These are phyloP conservation scores for Syzygium aromaticum DNA, from an alignment of 345 rosid genomes.

Conservation along the genomic window DNA sequence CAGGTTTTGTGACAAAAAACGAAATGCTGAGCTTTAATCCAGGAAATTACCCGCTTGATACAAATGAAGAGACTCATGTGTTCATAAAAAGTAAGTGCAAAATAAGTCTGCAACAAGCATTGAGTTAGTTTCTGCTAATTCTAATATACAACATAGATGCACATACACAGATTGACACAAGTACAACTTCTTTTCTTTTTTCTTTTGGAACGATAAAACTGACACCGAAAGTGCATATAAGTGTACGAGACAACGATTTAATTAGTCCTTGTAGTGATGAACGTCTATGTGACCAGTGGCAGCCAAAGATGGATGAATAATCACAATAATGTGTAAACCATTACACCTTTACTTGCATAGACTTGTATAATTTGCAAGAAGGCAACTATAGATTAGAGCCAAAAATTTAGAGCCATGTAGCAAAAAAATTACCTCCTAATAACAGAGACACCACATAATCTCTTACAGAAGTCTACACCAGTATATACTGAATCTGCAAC, in stretches of 20 bases:
- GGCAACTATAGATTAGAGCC: background rate
- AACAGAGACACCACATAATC: conserved; percentile 94
- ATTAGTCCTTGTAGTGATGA: background rate
- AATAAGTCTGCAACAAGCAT: background rate
- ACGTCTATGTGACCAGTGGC: background rate
- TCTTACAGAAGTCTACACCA: conserved; percentile 98
- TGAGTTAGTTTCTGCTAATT: background rate
- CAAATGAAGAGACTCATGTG: background rate
- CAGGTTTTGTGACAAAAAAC: background rate
- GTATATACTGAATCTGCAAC: conserved; percentile 81
- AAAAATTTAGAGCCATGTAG: background rate
- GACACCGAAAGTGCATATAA: background rate
- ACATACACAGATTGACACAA: background rate
- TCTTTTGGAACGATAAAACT: background rate
- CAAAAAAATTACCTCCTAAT: conserved; percentile 13
- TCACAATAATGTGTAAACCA: background rate
- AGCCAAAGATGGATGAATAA: background rate
- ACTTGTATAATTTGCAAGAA: background rate
- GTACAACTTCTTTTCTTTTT: background rate
- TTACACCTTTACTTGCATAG: background rate
- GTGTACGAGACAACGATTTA: background rate
- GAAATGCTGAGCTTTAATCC: background rate
- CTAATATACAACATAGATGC: background rate
- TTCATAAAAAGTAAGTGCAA: background rate
- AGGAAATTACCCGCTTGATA: background rate